phyloP scores from a whole-genome alignment of 2,329 filamentous ascomycete species.

The Lasiodiplodia hormozganensis region DNA sequence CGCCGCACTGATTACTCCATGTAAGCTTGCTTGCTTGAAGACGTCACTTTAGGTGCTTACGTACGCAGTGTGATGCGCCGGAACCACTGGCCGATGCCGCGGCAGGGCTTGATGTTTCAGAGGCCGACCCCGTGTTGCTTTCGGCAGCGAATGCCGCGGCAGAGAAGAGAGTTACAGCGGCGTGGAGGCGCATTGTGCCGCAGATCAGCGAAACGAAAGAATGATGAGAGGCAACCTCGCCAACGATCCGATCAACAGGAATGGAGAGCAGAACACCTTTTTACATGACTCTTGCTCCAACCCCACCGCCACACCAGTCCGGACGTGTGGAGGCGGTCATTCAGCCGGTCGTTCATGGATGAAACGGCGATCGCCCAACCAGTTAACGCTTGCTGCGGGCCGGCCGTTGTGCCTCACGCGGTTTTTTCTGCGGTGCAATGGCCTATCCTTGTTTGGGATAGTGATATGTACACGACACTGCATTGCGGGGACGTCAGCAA shows the following conservation, averaged over 20 bases:
- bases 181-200: conserved; percentile 11
- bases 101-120: conserved; percentile 6
- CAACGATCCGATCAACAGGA: background rate
- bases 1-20: conserved; percentile 32
- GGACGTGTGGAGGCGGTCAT: background rate
- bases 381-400: background rate
- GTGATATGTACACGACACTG: background rate
- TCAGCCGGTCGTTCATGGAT: background rate
- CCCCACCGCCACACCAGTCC: conserved; percentile 4
- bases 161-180: background rate
- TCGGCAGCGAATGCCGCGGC: background rate
- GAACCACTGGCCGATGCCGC: conserved; percentile 7
- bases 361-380: background rate
- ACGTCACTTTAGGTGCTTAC: conserved; percentile 4
- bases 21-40: conserved; percentile 1
- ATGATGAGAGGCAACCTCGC: background rate
- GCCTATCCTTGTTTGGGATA: background rate
- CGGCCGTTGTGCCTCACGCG: background rate
- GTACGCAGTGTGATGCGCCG: conserved; percentile 16
- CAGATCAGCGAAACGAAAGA: background rate
- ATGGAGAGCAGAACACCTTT: background rate
- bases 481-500: background rate
- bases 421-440: background rate
- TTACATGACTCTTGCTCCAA: background rate
- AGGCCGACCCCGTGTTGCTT: background rate